Evolutionary conservation across 2,329 filamentous ascomycete genomes (phyloP).

Genomic region (Zalaria obscura): DNA sequence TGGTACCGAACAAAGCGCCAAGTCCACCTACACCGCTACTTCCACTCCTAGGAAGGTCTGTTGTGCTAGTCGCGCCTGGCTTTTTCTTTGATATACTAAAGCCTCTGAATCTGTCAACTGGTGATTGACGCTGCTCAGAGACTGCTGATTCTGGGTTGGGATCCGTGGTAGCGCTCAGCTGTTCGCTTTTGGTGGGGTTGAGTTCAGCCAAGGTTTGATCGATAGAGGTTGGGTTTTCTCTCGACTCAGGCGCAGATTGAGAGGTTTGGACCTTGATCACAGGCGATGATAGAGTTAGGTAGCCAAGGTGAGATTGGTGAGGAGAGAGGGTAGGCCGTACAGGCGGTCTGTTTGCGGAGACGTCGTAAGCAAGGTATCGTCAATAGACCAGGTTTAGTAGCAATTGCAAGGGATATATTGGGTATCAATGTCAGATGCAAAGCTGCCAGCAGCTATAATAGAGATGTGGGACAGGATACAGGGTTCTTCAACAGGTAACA

Average conservation of each 20-base stretch:
- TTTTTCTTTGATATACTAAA: conserved; percentile 44
- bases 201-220: conserved; percentile 13
- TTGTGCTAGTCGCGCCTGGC: conserved; percentile 21
- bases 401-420: neutral
- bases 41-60: conserved; percentile 27
- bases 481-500: too few relatives aligned
- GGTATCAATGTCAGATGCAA: neutral
- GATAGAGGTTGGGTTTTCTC: neutral
- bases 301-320: conserved; percentile 34
- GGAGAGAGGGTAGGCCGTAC: conserved; percentile 21
- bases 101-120: conserved; percentile 56
- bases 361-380: neutral
- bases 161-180: conserved; percentile 6
- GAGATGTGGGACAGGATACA: neutral
- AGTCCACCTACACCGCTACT: conserved; percentile 20
- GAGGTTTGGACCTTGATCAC: conserved; percentile 18
- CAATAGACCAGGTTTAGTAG: too few relatives aligned
- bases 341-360: conserved; percentile 1
- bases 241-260: too few relatives aligned
- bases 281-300: conserved; percentile 35
- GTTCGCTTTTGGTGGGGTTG: too few relatives aligned
- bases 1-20: conserved; percentile 27
- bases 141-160: conserved; percentile 9
- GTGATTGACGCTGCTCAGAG: conserved; percentile 49
- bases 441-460: neutral